These are phyloP conservation scores for Coemansia aciculifera DNA, from an alignment of 192 early-diverging fungal genomes.

Conservation along the genomic window DNA sequence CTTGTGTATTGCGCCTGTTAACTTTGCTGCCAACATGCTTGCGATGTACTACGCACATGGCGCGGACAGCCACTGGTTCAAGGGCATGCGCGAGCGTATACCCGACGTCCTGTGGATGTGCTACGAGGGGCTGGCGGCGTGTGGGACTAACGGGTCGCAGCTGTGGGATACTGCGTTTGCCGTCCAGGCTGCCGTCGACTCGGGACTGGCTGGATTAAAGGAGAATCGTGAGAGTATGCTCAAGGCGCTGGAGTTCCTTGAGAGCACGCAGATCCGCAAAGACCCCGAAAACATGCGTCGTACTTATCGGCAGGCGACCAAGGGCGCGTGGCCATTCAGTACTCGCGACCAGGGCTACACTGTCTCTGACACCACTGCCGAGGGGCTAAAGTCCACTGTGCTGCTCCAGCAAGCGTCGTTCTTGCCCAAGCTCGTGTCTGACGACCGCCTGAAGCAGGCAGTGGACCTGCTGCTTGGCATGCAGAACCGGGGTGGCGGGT, in stretches of 20 bases:
- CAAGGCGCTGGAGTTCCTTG: conserved; percentile 78
- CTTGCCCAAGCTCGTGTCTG: conserved; percentile 60
- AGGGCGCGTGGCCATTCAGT: conserved; percentile 97
- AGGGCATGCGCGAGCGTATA: conserved; percentile 67
- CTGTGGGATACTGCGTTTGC: conserved; percentile 94
- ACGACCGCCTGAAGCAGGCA: conserved; percentile 77
- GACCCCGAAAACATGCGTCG: conserved; percentile 67
- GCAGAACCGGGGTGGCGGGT: conserved; percentile 91
- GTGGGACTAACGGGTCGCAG: conserved; percentile 96
- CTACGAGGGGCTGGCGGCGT: conserved; percentile 86
- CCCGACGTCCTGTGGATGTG: conserved; percentile 94
- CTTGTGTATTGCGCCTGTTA: conserved; percentile 92
- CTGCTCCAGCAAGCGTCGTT: conserved; percentile 68
- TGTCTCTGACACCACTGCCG: conserved; percentile 93
- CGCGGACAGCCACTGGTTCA: conserved; percentile 75
- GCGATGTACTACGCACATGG: conserved; percentile 85
- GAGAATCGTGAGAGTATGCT: conserved; percentile 70
- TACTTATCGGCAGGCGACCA: conserved; percentile 78
- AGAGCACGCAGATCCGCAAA: conserved; percentile 78
- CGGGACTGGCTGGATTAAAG: conserved; percentile 68
- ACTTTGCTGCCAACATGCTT: conserved; percentile 91
- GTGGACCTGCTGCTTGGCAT: conserved; percentile 89
- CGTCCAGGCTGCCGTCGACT: conserved; percentile 81
- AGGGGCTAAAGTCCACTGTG: conserved; percentile 83
- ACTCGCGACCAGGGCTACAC: conserved; percentile 92